Evolutionary conservation across 1,284 basidiomycete genomes (phyloP), one percentile per base, ranked within the genome.

Genomic region (Ganoderma boninense): DNA sequence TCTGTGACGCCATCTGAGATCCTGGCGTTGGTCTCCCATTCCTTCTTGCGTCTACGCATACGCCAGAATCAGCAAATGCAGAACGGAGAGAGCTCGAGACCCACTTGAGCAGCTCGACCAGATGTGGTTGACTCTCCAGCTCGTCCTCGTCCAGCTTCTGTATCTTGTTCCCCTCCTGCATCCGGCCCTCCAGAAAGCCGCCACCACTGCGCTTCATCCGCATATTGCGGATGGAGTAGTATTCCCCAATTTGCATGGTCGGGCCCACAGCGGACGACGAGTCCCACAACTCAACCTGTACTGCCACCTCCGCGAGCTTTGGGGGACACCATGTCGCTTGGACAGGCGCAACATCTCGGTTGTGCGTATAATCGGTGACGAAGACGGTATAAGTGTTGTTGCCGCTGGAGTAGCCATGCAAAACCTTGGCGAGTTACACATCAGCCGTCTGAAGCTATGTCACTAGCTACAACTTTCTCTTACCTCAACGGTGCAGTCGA

Each of bases 401-500:
- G 8, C 80, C 73, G 62, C 83, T 85, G 43, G 73, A 44, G 62
- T 84, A 82, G 1, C 81, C 84, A 65, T 85, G 78, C 4, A 91
- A 70, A 26, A 91, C 80, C 90, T 92, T 71, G 0, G 46, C 38
- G 20, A 23, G 35, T 18, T 35, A 10, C 23, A 16, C 4, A 16
- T 62, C 38, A 42, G 40, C 23, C 20, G 4, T 2, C n/a, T 13
- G 20, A 23, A 6, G 13, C 0, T 26, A 23, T 5, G 52, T 16
- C 4, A 54, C n/a, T 7, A 40, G n/a, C 13, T 1, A 14, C 23
- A 13, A 38, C 44, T 26, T 18, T 32, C 0, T 43, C 84, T 73
- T 70, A 92, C 91, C 84, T 92, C 88, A 8, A 92, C 84, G 0
- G 90, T 92, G 69, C 90, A 92, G 71, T 93, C 84, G 74, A 93